Evolutionary conservation across 2,329 filamentous ascomycete species (phyloP), one percentile per base, ranked within the genome.

Genomic region (Phialocephala sp.): DNA sequence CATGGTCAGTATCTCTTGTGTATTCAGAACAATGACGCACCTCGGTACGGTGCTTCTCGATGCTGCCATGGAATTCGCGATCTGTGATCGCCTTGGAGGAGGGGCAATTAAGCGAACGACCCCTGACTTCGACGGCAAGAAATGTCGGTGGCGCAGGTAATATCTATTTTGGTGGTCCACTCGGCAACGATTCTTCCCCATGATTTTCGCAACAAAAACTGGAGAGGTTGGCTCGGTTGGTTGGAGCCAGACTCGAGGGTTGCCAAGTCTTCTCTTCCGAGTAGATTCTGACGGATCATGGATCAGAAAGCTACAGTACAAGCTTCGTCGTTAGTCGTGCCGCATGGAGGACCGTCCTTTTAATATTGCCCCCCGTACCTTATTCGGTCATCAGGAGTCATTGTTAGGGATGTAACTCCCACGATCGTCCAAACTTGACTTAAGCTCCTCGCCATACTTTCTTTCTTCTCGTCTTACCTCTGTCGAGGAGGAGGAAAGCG

Each of bases 151-250:
- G 24, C 24, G 50, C 24, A 27, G 8, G 50, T 3, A 4, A 47
- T 15, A 22, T 35, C 50, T 54, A 54, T 54, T 54, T 54, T 54
- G 24, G 50, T 32, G 15, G 50, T 35, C 22, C 50, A 54, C 50
- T 54, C 50, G 24, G 27, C 27, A 54, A 35, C 27, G 12, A 35
- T 54, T 41, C 15, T 12, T 35, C 27, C 22, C 27, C 27, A 18
- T 15, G 50, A 35, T 54, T 14, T 11, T 11, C 12, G 15, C 37
- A 41, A 6, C 37, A 27, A 35, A 27, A 54, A 15, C 50, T 54
- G 50, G 50, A 54, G 50, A 35, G 27, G 22, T 27, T 54, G 50
- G 50, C 32, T 54, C 18, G 27, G 22, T 27, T 54, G 50, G 50
- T 54, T 54, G 50, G 50, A 32, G 14, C 50, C 50, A 54, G 27